A percentile compares a stretch with the other conserved stretches of the same genome.
phyloP scores from a whole-genome alignment of 306 rosid genomes.

The Lablab purpureus region DNA sequence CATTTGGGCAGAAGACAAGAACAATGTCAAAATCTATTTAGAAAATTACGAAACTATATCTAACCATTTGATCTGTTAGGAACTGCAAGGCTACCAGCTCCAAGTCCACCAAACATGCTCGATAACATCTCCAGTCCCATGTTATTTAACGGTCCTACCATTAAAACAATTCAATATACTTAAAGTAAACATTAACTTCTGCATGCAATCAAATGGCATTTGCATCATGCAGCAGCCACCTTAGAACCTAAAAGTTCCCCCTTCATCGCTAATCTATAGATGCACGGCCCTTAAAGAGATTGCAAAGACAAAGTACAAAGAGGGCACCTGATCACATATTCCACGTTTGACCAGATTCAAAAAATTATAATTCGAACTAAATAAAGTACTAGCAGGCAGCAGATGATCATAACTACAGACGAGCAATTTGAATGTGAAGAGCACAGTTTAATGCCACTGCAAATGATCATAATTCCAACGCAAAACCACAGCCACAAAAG shows the following conservation, averaged over 20 bases:
- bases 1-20: not conserved
- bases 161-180: not conserved
- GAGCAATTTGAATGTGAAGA: constrained; percentile 19
- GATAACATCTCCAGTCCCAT: constrained; percentile 74
- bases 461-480: too few species aligned
- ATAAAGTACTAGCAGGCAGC: not conserved
- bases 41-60: constrained; percentile 41
- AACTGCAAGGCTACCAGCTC: constrained; percentile 79
- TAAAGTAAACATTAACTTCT: constrained; percentile 7
- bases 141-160: constrained; percentile 63
- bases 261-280: not conserved
- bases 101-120: constrained; percentile 92
- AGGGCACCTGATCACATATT: not conserved
- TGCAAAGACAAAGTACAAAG: constrained; percentile 20
- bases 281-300: constrained; percentile 23
- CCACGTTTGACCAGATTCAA: not conserved
- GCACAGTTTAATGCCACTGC: too few species aligned
- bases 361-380: constrained; percentile 26
- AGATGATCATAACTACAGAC: constrained; percentile 19
- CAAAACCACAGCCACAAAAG: constrained; percentile 27
- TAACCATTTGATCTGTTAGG: constrained; percentile 79
- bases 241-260: not conserved
- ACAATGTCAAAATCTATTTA: not conserved
- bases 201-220: constrained; percentile 28
- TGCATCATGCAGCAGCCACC: constrained; percentile 39